phyloP scores from a whole-genome alignment of 768 basidiomycete species.

The Mycena filopes region DNA sequence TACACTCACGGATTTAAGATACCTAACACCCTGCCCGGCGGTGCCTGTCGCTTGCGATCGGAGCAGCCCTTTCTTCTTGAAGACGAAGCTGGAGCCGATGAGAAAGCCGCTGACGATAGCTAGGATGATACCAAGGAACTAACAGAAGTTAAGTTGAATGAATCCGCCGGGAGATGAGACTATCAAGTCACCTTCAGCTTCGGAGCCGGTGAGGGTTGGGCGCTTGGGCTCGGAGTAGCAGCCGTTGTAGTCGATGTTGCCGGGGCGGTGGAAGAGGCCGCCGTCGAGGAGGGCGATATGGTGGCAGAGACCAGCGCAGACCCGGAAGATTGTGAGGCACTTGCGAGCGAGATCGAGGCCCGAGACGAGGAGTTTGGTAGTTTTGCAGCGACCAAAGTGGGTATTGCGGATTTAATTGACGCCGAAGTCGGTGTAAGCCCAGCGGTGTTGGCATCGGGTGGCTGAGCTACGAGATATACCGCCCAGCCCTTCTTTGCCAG shows the following conservation, averaged over 20 bases:
- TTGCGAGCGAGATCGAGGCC: too few relatives aligned
- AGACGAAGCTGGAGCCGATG: constrained; percentile 92
- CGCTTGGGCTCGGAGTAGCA: neutral
- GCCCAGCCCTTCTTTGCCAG: constrained; percentile 18
- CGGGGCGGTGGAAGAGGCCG: neutral
- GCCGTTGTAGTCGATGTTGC: neutral
- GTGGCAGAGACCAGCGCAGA: neutral
- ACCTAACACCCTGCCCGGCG: constrained; percentile 88
- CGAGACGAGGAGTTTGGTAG: neutral
- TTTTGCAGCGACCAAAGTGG: neutral
- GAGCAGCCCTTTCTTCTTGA: constrained; percentile 95
- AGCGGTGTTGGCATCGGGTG: neutral
- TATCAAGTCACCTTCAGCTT: constrained; percentile 1
- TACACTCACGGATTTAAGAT: constrained; percentile 86
- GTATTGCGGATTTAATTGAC: neutral
- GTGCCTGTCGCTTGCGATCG: constrained; percentile 82
- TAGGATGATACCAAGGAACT: constrained; percentile 82
- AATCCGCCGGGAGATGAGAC: neutral
- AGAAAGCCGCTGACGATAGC: constrained; percentile 83
- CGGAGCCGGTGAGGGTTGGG: neutral
- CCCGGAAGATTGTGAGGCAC: too few relatives aligned
- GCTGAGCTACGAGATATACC: constrained; percentile 11
- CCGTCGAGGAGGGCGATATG: neutral
- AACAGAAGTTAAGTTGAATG: neutral
- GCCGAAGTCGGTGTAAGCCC: neutral